Percentiles rank a stretch among this genome's conserved stretches.
phyloP scores from a whole-genome alignment of 257 asterid species.

The Ocimum tenuiflorum region DNA sequence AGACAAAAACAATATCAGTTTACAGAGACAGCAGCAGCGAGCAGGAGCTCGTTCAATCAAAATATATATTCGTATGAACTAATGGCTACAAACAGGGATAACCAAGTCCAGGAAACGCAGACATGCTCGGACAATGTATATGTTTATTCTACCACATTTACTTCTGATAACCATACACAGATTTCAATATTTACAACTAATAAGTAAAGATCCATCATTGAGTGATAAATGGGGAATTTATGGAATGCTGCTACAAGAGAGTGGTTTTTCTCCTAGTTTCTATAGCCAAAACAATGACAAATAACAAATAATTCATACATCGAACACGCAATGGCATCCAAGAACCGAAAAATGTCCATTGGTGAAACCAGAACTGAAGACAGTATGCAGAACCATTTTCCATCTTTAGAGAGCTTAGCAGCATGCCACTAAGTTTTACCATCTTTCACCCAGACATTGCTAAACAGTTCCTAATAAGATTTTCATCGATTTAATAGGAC shows the following conservation, averaged over 20 bases:
- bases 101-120: neutral
- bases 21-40: neutral
- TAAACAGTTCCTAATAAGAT: neutral
- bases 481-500: neutral
- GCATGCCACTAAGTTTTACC: too few species aligned
- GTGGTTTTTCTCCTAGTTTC: neutral
- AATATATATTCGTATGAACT: neutral
- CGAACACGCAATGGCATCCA: neutral
- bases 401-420: neutral
- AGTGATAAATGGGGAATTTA: neutral
- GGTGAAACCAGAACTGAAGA: too few species aligned
- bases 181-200: neutral
- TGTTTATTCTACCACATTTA: neutral
- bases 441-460: neutral
- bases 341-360: neutral
- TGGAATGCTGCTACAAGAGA: too few species aligned
- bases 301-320: neutral
- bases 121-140: neutral
- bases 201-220: neutral
- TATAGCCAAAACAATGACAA: neutral
- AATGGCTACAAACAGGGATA: neutral
- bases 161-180: neutral
- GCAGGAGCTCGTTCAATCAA: constrained; percentile 12
- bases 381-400: neutral
- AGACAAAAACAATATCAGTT: neutral